Percentiles rank a stretch among this genome's conserved stretches.
Conservation (phyloP, 768 basidiomycete genomes). For the Psilocybe cubensis region DNA sequence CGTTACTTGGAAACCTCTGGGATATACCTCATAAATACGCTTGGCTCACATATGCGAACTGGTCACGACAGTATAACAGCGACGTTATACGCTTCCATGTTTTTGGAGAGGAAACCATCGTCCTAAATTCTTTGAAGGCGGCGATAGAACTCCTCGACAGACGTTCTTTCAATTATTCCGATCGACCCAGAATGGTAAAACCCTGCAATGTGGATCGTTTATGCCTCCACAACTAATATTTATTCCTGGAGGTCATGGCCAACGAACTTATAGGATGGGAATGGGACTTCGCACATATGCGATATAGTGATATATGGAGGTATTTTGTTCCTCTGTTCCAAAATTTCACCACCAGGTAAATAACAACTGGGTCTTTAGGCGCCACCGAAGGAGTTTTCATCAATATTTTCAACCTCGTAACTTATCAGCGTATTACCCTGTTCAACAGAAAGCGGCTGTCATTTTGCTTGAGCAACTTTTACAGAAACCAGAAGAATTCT, state of each 20-base stretch:
- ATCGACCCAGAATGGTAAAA: constrained; percentile 37
- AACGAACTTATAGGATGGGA: constrained; percentile 32
- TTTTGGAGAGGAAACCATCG: constrained; percentile 38
- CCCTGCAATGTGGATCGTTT: not conserved
- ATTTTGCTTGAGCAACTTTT: constrained; percentile 28
- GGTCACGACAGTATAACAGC: constrained; percentile 31
- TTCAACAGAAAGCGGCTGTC: constrained; percentile 24
- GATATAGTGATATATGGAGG: constrained; percentile 22
- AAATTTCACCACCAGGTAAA: not conserved
- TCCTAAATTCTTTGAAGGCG: constrained; percentile 43
- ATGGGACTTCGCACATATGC: constrained; percentile 38
- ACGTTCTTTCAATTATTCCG: constrained; percentile 48
- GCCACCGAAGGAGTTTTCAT: constrained; percentile 36
- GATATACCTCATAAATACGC: constrained; percentile 30
- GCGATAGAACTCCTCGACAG: constrained; percentile 47
- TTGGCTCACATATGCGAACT: constrained; percentile 34
- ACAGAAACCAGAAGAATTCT: constrained; percentile 30
- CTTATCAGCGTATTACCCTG: constrained; percentile 26
- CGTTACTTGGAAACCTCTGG: constrained; percentile 36
- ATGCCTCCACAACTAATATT: constrained; percentile 1
- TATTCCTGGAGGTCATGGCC: constrained; percentile 25
- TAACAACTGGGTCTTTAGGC: constrained; percentile 15
- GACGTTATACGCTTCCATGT: constrained; percentile 34
- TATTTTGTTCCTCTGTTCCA: not conserved
- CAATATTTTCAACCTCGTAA: constrained; percentile 39